Evolutionary conservation across 805 yeast genomes (phyloP).

Genomic region (Cephaloascus albidus): DNA sequence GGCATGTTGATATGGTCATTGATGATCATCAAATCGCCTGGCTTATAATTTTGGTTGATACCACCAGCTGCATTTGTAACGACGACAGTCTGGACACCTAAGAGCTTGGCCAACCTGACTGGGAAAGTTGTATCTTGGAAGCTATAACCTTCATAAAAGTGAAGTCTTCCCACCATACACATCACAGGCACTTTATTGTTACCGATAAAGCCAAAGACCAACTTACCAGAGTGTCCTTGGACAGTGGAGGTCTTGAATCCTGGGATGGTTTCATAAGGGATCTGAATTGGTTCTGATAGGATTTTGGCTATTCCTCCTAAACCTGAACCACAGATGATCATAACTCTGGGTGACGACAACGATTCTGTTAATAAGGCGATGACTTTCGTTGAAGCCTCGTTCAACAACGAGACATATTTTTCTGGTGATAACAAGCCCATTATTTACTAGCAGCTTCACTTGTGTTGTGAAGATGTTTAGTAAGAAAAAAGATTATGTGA

Average conservation of each 20-base stretch:
- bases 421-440: constrained; percentile 4
- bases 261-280: constrained; percentile 66
- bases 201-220: constrained; percentile 74
- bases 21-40: constrained; percentile 89
- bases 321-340: constrained; percentile 93
- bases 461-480: no score
- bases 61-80: constrained; percentile 99
- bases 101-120: constrained; percentile 57
- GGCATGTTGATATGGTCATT: constrained; percentile 87
- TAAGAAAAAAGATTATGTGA: no score
- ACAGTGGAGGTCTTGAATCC: constrained; percentile 79
- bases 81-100: constrained; percentile 55
- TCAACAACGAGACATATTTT: constrained; percentile 11
- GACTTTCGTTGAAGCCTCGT: constrained; percentile 9
- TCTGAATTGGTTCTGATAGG: constrained; percentile 31
- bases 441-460: no score
- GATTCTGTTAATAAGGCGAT: constrained; percentile 2
- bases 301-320: constrained; percentile 73
- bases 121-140: constrained; percentile 81
- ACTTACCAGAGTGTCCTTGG: constrained; percentile 80
- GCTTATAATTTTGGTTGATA: constrained; percentile 48
- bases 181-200: constrained; percentile 64
- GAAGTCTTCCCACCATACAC: constrained; percentile 91
- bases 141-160: constrained; percentile 87
- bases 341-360: constrained; percentile 42